phyloP scores from a whole-genome alignment of 2,329 filamentous ascomycete genomes.

The Didymella glomerata region DNA sequence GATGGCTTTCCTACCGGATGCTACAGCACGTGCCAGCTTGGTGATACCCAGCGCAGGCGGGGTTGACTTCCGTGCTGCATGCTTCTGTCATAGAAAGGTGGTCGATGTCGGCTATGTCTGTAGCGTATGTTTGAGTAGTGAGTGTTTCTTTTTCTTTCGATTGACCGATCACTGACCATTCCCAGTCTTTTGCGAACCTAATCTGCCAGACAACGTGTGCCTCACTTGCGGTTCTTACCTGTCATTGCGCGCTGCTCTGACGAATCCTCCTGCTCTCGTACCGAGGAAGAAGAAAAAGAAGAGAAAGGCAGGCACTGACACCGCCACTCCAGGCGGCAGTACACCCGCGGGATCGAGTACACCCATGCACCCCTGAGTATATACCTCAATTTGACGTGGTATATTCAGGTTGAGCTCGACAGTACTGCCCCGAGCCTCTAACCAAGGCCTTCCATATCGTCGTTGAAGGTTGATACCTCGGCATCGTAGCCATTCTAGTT shows the following conservation, averaged over 20 bases:
- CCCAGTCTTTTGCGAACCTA: slow-evolving; percentile 49
- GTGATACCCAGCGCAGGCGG: slow-evolving; percentile 82
- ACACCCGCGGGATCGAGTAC: slow-evolving; percentile 46
- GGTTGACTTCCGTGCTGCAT: slow-evolving; percentile 97
- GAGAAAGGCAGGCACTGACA: slow-evolving; percentile 45
- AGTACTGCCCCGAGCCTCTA: not conserved
- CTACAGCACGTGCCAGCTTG: slow-evolving; percentile 68
- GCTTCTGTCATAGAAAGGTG: slow-evolving; percentile 92
- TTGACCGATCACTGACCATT: slow-evolving; percentile 12
- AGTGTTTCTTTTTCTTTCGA: slow-evolving; percentile 31
- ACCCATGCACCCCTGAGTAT: slow-evolving; percentile 44
- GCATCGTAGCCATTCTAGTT: not conserved
- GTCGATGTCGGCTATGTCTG: slow-evolving; percentile 95
- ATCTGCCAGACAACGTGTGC: slow-evolving; percentile 47
- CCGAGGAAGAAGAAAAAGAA: slow-evolving; percentile 53
- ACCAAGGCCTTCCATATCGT: not conserved
- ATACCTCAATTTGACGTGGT: too few species aligned
- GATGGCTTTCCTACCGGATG: slow-evolving; percentile 87
- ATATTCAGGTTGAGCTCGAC: not conserved
- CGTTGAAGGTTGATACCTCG: not conserved
- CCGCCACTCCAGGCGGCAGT: slow-evolving; percentile 45
- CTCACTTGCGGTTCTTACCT: slow-evolving; percentile 52
- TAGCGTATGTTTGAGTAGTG: slow-evolving; percentile 90
- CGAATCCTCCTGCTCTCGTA: slow-evolving; percentile 47
- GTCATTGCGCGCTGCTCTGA: slow-evolving; percentile 46